Conservation (phyloP, 306 rosid species). For the Cicer bijugum region DNA sequence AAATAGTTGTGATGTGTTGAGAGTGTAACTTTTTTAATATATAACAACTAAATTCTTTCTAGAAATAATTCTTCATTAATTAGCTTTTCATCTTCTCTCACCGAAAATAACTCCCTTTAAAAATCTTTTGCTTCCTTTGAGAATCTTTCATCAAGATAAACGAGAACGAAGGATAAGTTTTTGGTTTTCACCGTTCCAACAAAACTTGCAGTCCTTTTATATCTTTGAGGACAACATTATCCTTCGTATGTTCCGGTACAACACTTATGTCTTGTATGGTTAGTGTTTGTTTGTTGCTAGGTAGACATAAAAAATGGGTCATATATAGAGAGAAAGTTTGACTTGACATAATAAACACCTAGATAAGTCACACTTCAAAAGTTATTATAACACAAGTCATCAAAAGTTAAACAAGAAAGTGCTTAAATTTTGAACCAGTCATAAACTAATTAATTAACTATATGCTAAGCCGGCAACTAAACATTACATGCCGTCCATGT, state of each 20-base stretch:
- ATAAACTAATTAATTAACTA: background rate
- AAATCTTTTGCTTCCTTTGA: too few relatives aligned
- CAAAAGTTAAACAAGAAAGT: background rate
- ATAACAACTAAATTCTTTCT: too few relatives aligned
- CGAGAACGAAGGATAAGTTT: too few relatives aligned
- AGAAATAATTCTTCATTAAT: too few relatives aligned
- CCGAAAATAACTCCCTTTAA: too few relatives aligned
- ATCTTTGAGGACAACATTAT: background rate
- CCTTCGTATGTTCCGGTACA: conserved; percentile 29
- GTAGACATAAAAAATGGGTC: too few relatives aligned
- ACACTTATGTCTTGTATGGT: background rate
- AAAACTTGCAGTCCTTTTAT: conserved; percentile 1
- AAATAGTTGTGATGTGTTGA: too few relatives aligned
- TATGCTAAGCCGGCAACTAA: conserved; percentile 45
- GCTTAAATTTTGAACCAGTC: too few relatives aligned
- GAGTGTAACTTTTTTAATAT: too few relatives aligned
- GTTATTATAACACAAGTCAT: conserved; percentile 21
- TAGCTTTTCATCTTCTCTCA: too few relatives aligned
- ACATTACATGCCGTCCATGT: conserved; percentile 50
- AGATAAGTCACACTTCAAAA: background rate
- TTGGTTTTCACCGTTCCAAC: background rate
- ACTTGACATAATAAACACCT: background rate
- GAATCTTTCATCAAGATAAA: too few relatives aligned
- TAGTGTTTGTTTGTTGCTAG: conserved; percentile 18
- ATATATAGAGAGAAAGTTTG: conserved; percentile 8